Conservation (phyloP, 768 basidiomycete genomes). For the Panaeolus cyanescens region DNA sequence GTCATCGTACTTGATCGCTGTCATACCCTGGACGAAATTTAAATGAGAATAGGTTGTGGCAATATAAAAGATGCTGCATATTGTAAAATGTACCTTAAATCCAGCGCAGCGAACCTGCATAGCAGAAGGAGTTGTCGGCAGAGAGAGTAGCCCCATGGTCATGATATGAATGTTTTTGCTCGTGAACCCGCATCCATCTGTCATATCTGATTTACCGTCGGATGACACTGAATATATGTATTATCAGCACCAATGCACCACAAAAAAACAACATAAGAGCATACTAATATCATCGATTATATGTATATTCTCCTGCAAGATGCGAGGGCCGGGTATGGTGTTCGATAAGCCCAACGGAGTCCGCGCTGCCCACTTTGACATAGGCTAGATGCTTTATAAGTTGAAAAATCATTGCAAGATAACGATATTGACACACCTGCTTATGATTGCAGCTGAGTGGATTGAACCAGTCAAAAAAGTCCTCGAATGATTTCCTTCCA, state of each 20-base stretch:
- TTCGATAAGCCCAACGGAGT: slow-evolving; percentile 63
- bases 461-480: slow-evolving; percentile 61
- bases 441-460: slow-evolving; percentile 42
- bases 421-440: slow-evolving; percentile 40
- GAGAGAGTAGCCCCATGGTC: slow-evolving; percentile 31
- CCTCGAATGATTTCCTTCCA: slow-evolving; percentile 37
- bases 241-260: background rate
- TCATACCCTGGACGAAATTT: slow-evolving; percentile 34
- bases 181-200: slow-evolving; percentile 54
- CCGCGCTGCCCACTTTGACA: slow-evolving; percentile 66
- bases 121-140: slow-evolving; percentile 40
- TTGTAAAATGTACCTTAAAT: slow-evolving; percentile 38
- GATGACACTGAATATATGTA: slow-evolving; percentile 17
- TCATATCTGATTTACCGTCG: slow-evolving; percentile 46
- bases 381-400: slow-evolving; percentile 35
- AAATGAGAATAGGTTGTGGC: no score
- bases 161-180: slow-evolving; percentile 34
- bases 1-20: slow-evolving; percentile 28
- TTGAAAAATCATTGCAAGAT: background rate
- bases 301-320: slow-evolving; percentile 37
- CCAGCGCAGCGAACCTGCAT: slow-evolving; percentile 53
- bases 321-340: slow-evolving; percentile 55
- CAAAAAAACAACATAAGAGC: slow-evolving; percentile 9
- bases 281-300: slow-evolving; percentile 49
- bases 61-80: background rate